Conservation (phyloP, 805 yeast species). For the Candida vartiovaarae region DNA sequence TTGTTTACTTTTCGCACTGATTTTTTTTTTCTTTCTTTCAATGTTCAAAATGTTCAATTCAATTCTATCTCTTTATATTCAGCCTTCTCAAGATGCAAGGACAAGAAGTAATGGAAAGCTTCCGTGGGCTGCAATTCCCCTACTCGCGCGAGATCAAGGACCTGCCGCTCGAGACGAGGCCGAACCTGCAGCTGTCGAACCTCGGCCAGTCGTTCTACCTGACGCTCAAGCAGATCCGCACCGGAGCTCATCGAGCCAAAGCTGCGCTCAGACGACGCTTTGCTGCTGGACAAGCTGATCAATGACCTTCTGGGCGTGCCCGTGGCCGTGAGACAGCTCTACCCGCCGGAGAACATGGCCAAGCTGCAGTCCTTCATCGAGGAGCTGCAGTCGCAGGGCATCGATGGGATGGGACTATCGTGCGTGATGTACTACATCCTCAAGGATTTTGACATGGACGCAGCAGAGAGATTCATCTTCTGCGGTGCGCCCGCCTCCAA, state of each 20-base stretch:
- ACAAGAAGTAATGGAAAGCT: conserved; percentile 1
- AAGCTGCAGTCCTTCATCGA: conserved; percentile 13
- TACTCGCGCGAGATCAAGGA: conserved; percentile 17
- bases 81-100: too few species aligned
- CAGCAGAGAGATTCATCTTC: conserved; percentile 15
- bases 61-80: too few species aligned
- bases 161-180: conserved; percentile 10
- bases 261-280: conserved; percentile 1
- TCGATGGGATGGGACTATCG: conserved; percentile 7
- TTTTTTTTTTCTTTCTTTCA: not conserved
- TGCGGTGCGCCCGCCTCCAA: not conserved
- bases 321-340: conserved; percentile 8
- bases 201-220: conserved; percentile 17
- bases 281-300: conserved; percentile 17
- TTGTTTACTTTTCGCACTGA: conserved; percentile 1
- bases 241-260: conserved; percentile 14
- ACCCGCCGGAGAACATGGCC: conserved; percentile 20
- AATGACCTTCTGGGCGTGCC: conserved; percentile 11
- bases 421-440: conserved; percentile 18
- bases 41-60: too few species aligned
- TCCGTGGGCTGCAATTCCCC: conserved; percentile 16
- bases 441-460: conserved; percentile 18
- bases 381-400: conserved; percentile 3
- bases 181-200: conserved; percentile 17
- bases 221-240: conserved; percentile 17